A percentile compares a stretch with the other conserved stretches of the same genome.
phyloP scores from a whole-genome alignment of 352 stramenopile genomes.

The Pythium brassicae region DNA sequence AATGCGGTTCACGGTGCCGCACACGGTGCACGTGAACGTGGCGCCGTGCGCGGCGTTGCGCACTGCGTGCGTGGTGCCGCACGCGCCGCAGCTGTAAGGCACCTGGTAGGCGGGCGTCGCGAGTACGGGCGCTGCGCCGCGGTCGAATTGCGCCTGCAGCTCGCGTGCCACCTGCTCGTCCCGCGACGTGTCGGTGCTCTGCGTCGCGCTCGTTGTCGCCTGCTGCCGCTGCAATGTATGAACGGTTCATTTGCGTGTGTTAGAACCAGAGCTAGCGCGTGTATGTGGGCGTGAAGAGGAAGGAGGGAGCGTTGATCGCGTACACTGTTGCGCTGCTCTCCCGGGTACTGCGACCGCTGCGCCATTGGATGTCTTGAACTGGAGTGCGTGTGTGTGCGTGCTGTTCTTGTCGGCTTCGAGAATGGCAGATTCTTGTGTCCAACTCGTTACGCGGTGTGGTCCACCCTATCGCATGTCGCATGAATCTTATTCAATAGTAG shows the following conservation, averaged over 20 bases:
- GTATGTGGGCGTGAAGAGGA: too few species aligned
- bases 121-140: conserved; percentile 25
- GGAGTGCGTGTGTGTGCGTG: not conserved
- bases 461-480: not conserved
- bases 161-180: conserved; percentile 52
- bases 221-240: too few species aligned
- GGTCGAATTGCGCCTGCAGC: conserved; percentile 53
- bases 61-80: conserved; percentile 55
- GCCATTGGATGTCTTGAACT: not conserved
- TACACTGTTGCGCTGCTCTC: not conserved
- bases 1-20: conserved; percentile 61
- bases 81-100: conserved; percentile 65
- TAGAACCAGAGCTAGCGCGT: too few species aligned
- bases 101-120: conserved; percentile 36
- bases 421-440: not conserved
- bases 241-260: too few species aligned
- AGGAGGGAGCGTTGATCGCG: not conserved
- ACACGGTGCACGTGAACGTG: conserved; percentile 56
- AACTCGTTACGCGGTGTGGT: not conserved
- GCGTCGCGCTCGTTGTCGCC: not conserved
- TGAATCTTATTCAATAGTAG: not conserved
- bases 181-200: conserved; percentile 21
- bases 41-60: conserved; percentile 49
- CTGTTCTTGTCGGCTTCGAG: not conserved
- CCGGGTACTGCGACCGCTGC: not conserved